Conservation (phyloP, 2,329 filamentous ascomycete genomes). For the Curvularia spicifera region DNA sequence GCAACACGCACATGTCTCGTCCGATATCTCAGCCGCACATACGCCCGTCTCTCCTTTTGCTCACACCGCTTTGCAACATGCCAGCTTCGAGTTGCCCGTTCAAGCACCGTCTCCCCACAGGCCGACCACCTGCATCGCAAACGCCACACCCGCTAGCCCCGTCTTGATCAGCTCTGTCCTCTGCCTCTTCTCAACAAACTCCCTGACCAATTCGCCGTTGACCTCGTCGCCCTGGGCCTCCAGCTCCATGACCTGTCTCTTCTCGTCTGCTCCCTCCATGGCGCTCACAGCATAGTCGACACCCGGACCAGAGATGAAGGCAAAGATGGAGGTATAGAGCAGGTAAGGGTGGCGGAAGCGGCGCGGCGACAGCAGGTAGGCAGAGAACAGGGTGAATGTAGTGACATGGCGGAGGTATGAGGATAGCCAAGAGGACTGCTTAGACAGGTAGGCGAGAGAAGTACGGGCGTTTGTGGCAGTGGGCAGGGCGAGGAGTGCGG, state of each 20-base stretch:
- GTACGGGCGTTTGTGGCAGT: conserved; percentile 74
- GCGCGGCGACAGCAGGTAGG: conserved; percentile 77
- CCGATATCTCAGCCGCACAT: background rate
- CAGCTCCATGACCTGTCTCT: conserved; percentile 33
- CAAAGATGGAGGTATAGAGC: conserved; percentile 78
- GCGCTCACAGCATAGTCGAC: conserved; percentile 47
- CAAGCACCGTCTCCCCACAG: conserved; percentile 57
- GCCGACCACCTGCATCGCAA: conserved; percentile 56
- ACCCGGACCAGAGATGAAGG: conserved; percentile 55
- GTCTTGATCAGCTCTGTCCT: conserved; percentile 52
- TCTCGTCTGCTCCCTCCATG: conserved; percentile 31
- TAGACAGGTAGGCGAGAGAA: conserved; percentile 64
- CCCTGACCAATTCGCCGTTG: conserved; percentile 59
- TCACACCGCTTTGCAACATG: background rate
- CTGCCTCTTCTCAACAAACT: conserved; percentile 53
- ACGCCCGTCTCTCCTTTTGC: background rate
- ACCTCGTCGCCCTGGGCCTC: conserved; percentile 51
- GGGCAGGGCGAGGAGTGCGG: conserved; percentile 79
- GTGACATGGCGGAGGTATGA: conserved; percentile 73
- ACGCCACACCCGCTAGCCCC: conserved; percentile 52
- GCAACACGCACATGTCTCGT: background rate
- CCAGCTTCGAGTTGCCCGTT: background rate
- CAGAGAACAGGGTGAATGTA: conserved; percentile 74
- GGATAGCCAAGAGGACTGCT: conserved; percentile 59
- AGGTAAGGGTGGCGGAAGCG: conserved; percentile 85